phyloP scores from a whole-genome alignment of 2,329 filamentous ascomycete species.

The Hymenoscyphus fraxineus region DNA sequence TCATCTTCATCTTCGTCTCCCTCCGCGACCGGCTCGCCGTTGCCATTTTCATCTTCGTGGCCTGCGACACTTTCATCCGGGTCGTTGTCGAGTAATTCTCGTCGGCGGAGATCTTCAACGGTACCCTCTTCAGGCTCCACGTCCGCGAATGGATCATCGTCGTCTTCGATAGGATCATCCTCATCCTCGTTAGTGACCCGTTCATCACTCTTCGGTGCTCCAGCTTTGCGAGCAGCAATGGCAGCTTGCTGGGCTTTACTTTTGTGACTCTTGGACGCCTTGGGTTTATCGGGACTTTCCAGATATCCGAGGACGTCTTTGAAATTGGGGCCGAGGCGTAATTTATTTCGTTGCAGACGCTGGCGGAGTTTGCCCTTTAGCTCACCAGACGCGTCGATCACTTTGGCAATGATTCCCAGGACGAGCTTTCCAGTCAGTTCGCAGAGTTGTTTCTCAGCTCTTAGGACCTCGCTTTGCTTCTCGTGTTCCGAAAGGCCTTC shows the following conservation, averaged over 20 bases:
- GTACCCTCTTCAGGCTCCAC: slow-evolving; percentile 56
- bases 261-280: slow-evolving; percentile 36
- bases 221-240: slow-evolving; percentile 43
- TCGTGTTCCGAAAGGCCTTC: slow-evolving; percentile 53
- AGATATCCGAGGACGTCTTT: slow-evolving; percentile 79
- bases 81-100: slow-evolving; percentile 54
- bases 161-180: slow-evolving; percentile 13
- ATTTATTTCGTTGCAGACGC: slow-evolving; percentile 73
- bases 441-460: slow-evolving; percentile 82
- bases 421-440: slow-evolving; percentile 82
- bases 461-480: slow-evolving; percentile 61
- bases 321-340: slow-evolving; percentile 78
- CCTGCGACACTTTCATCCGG: slow-evolving; percentile 34
- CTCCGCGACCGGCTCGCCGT: slow-evolving; percentile 24
- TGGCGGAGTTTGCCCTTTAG: slow-evolving; percentile 62
- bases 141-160: slow-evolving; percentile 42
- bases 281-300: slow-evolving; percentile 59
- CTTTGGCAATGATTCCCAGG: slow-evolving; percentile 69
- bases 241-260: slow-evolving; percentile 42
- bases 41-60: slow-evolving; percentile 34
- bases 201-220: slow-evolving; percentile 34
- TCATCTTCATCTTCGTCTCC: slow-evolving; percentile 36
- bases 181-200: slow-evolving; percentile 32
- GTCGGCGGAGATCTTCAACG: slow-evolving; percentile 51
- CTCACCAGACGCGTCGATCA: slow-evolving; percentile 63